Conservation (phyloP, 2,329 filamentous ascomycete species). For the Penicillium vulpinum region DNA sequence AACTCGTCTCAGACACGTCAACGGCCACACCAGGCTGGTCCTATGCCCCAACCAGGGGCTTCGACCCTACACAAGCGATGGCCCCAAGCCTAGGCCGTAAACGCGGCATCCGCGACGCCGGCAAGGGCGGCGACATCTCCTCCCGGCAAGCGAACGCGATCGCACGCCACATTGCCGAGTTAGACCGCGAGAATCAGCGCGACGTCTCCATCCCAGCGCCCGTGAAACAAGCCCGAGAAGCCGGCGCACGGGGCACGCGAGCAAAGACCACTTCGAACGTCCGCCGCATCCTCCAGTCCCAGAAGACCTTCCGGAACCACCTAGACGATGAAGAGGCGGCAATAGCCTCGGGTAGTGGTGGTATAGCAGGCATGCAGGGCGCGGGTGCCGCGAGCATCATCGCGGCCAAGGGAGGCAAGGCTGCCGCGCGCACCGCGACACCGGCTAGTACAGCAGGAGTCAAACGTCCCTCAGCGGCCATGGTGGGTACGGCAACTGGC, state of each 20-base stretch:
- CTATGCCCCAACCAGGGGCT: slow-evolving; percentile 76
- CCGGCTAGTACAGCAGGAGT: slow-evolving; percentile 22
- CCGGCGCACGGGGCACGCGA: slow-evolving; percentile 35
- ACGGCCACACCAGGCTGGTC: slow-evolving; percentile 83
- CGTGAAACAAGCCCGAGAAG: slow-evolving; percentile 50
- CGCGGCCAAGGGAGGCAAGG: slow-evolving; percentile 12
- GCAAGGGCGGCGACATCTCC: slow-evolving; percentile 64
- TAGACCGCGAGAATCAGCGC: slow-evolving; percentile 76
- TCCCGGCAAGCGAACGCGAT: slow-evolving; percentile 82
- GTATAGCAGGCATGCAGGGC: background rate
- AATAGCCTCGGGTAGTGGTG: slow-evolving; percentile 19
- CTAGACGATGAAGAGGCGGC: slow-evolving; percentile 54
- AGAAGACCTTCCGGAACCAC: slow-evolving; percentile 53
- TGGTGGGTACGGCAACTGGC: slow-evolving; percentile 2
- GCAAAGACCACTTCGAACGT: slow-evolving; percentile 50
- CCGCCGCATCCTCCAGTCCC: slow-evolving; percentile 49
- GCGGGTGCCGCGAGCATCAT: background rate
- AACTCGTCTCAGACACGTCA: slow-evolving; percentile 73
- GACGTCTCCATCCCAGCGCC: slow-evolving; percentile 72
- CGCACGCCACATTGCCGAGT: slow-evolving; percentile 74
- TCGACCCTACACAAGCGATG: slow-evolving; percentile 57
- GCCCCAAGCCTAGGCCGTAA: slow-evolving; percentile 62
- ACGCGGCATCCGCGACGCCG: slow-evolving; percentile 64
- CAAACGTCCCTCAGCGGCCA: slow-evolving; percentile 21
- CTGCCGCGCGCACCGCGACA: slow-evolving; percentile 27